Conservation (phyloP, 2,329 filamentous ascomycete species). For the Pseudogymnoascus sp. region DNA sequence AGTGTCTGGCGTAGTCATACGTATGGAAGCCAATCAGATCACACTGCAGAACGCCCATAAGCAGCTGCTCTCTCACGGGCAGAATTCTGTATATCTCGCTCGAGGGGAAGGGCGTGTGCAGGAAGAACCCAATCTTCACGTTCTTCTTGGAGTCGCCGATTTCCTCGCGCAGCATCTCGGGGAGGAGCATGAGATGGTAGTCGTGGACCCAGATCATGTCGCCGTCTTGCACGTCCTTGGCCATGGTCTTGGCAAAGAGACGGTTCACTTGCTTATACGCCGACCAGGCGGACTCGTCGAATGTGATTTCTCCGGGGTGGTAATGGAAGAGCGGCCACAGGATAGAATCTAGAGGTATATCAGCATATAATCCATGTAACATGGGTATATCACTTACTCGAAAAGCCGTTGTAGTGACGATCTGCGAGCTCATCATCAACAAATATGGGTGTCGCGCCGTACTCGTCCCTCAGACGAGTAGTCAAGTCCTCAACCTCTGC, state of each 20-base stretch:
- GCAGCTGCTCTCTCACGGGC: slow-evolving; percentile 81
- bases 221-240: slow-evolving; percentile 81
- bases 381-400: slow-evolving; percentile 55
- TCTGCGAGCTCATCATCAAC: slow-evolving; percentile 90
- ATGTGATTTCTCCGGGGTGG: slow-evolving; percentile 95
- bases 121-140: slow-evolving; percentile 95
- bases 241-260: slow-evolving; percentile 81
- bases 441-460: slow-evolving; percentile 85
- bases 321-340: slow-evolving; percentile 99
- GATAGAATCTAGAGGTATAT: slow-evolving; percentile 64
- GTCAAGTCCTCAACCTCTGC: slow-evolving; percentile 69
- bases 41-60: slow-evolving; percentile 83
- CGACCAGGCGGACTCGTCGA: slow-evolving; percentile 89
- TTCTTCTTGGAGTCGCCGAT: slow-evolving; percentile 76
- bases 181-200: slow-evolving; percentile 95
- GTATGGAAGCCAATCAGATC: slow-evolving; percentile 97
- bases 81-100: slow-evolving; percentile 95
- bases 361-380: background rate
- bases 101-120: slow-evolving; percentile 94
- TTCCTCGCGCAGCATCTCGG: slow-evolving; percentile 89
- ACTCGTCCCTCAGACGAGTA: slow-evolving; percentile 74
- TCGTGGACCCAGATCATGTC: slow-evolving; percentile 98
- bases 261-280: slow-evolving; percentile 91
- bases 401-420: slow-evolving; percentile 95
- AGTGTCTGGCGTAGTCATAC: slow-evolving; percentile 97